phyloP scores from a whole-genome alignment of 2,329 filamentous ascomycete species.

The Thielaviopsis ethacetica region DNA sequence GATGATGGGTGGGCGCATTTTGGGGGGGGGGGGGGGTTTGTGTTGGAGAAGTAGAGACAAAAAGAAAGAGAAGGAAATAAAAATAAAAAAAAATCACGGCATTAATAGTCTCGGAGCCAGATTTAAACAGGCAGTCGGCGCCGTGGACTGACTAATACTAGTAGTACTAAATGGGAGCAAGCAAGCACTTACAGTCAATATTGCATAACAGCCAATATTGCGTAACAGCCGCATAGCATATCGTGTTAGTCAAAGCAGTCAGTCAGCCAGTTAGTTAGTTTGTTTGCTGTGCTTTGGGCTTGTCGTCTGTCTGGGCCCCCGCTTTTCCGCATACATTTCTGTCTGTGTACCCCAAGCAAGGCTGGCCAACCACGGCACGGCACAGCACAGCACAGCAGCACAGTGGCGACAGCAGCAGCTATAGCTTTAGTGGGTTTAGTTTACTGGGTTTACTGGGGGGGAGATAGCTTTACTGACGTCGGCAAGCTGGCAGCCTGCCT shows the following conservation, averaged over 20 bases:
- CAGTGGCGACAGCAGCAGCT: no score
- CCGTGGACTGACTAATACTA: not conserved
- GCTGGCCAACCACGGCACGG: not conserved
- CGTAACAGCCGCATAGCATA: no score
- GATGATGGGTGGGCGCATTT: conserved; percentile 41
- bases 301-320: not conserved
- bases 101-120: no score
- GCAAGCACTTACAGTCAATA: not conserved
- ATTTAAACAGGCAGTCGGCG: no score
- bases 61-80: not conserved
- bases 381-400: not conserved
- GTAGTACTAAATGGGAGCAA: not conserved
- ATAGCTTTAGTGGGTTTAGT: no score
- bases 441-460: no score
- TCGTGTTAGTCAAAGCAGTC: no score
- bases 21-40: conserved; percentile 5
- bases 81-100: no score
- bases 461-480: not conserved
- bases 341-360: not conserved
- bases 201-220: no score
- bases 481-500: not conserved
- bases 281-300: no score
- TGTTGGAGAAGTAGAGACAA: not conserved
- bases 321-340: not conserved
- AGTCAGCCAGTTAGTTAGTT: no score